phyloP scores from a whole-genome alignment of 257 asterid genomes.

The Jasminum sambac region DNA sequence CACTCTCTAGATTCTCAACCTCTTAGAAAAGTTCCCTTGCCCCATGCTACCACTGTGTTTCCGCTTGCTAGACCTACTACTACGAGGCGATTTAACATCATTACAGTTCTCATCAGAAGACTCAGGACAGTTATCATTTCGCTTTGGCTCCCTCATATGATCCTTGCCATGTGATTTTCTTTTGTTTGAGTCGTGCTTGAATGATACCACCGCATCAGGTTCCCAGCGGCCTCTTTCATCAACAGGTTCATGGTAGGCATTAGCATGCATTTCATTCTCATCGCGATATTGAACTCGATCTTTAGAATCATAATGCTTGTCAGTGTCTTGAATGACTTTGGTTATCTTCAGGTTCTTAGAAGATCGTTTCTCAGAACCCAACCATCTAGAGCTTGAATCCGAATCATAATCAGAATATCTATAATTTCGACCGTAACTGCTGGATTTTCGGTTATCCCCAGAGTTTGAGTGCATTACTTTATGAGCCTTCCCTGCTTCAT shows the following conservation, averaged over 20 bases:
- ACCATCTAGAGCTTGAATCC: slow-evolving; percentile 25
- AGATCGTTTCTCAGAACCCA: slow-evolving; percentile 16
- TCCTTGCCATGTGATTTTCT: slow-evolving; percentile 13
- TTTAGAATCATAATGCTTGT: slow-evolving; percentile 25
- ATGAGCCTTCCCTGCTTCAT: slow-evolving; percentile 11
- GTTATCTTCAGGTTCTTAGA: slow-evolving; percentile 20
- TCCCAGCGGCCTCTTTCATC: slow-evolving; percentile 63
- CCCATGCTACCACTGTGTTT: slow-evolving; percentile 6
- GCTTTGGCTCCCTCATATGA: slow-evolving; percentile 1
- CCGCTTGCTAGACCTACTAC: slow-evolving; percentile 9
- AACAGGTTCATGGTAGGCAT: slow-evolving; percentile 23
- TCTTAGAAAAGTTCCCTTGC: slow-evolving; percentile 19
- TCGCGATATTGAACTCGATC: slow-evolving; percentile 4
- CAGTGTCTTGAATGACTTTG: slow-evolving; percentile 30
- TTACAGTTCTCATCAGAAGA: background rate
- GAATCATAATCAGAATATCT: slow-evolving; percentile 25
- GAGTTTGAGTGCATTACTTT: slow-evolving; percentile 21
- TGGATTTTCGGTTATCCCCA: slow-evolving; percentile 21
- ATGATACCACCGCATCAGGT: slow-evolving; percentile 32
- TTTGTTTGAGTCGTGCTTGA: slow-evolving; percentile 9
- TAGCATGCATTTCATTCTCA: slow-evolving; percentile 15
- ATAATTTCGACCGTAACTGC: slow-evolving; percentile 19
- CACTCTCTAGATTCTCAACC: background rate
- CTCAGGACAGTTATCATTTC: background rate
- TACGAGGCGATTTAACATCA: slow-evolving; percentile 9